Evolutionary conservation across 2,329 filamentous ascomycete species (phyloP).

Genomic region (Penicillium verrucosum): DNA sequence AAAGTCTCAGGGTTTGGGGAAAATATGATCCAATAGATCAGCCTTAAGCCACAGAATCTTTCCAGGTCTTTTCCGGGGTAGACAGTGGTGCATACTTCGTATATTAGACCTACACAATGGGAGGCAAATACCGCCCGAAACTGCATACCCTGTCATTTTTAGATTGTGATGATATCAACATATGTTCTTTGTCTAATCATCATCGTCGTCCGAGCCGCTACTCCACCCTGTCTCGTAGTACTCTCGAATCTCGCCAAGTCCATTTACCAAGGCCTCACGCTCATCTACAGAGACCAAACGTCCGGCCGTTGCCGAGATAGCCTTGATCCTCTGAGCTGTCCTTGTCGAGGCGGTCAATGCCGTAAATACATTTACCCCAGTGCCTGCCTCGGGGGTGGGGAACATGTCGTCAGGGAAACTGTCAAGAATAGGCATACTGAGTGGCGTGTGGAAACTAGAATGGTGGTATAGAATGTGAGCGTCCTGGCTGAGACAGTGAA

Average conservation of each 20-base stretch:
- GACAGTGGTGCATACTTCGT: not conserved
- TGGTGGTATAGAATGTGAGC: not conserved
- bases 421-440: constrained; percentile 73
- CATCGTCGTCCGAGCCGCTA: constrained; percentile 56
- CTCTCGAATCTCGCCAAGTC: constrained; percentile 76
- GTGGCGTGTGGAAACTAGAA: constrained; percentile 38
- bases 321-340: constrained; percentile 66
- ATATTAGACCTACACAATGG: not conserved
- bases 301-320: constrained; percentile 61
- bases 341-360: constrained; percentile 71
- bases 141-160: not conserved
- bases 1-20: not conserved
- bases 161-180: not conserved
- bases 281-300: constrained; percentile 69
- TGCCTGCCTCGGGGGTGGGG: constrained; percentile 41
- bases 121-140: not conserved
- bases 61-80: not conserved
- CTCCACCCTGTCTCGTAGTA: constrained; percentile 87
- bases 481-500: constrained; percentile 10
- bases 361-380: constrained; percentile 49
- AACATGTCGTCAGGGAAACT: constrained; percentile 79
- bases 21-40: not conserved
- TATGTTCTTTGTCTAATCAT: constrained; percentile 32
- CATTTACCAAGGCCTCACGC: constrained; percentile 76
- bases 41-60: not conserved